These are phyloP conservation scores for Fusarium euwallaceae DNA, from an alignment of 2,329 filamentous ascomycete species.

Conservation along the genomic window DNA sequence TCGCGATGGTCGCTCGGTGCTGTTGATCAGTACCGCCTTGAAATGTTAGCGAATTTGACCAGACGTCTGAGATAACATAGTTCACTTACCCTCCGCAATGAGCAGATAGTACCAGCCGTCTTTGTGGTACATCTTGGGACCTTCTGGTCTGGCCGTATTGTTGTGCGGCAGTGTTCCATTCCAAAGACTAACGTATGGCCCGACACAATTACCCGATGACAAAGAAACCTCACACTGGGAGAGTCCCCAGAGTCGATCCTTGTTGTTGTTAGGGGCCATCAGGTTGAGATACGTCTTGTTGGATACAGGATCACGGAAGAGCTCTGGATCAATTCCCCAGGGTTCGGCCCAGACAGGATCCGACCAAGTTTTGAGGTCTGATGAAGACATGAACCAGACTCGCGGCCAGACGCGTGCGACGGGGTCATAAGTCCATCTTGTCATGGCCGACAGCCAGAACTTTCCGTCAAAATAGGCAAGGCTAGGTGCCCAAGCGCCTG, in stretches of 20 bases:
- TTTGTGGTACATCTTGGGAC: neutral
- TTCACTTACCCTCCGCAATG: neutral
- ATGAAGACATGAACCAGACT: neutral
- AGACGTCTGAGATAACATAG: accelerated
- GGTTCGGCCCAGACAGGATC: neutral
- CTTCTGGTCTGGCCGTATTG: neutral
- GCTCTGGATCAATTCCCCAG: neutral
- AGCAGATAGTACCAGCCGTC: neutral
- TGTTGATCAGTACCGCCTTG: neutral
- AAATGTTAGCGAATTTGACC: neutral
- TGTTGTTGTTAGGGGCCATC: neutral
- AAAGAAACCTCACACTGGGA: neutral
- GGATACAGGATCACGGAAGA: neutral
- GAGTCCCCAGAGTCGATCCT: neutral
- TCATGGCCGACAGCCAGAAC: neutral
- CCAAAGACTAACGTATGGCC: neutral
- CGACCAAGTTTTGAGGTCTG: neutral
- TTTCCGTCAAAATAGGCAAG: neutral
- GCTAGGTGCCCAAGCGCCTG: neutral
- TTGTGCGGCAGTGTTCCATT: neutral
- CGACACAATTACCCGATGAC: neutral
- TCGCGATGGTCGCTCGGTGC: neutral
- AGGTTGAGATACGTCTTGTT: neutral
- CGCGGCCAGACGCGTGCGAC: neutral
- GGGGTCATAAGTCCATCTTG: neutral